Percentiles rank a stretch among this genome's conserved stretches.
These are phyloP conservation scores for Cyclotella baltica DNA, from an alignment of 108 stramenopile genomes.

Conservation along the genomic window DNA sequence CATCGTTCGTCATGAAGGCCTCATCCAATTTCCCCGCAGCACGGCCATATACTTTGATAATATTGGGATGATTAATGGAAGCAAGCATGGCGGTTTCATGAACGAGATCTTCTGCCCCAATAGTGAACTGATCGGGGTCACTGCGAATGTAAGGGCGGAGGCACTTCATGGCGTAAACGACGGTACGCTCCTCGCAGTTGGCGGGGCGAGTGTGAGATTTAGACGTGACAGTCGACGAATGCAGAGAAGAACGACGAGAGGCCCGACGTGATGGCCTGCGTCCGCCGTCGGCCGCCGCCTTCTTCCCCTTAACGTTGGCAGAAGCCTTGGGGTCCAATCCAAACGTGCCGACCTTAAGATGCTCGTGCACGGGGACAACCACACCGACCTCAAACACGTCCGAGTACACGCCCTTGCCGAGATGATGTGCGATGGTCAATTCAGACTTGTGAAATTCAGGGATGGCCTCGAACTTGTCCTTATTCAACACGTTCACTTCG, in stretches of 20 bases:
- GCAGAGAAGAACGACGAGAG: not conserved
- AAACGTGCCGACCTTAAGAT: not conserved
- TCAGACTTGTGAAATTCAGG: slow-evolving; percentile 20
- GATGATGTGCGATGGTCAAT: slow-evolving; percentile 3
- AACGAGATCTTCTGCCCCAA: slow-evolving; percentile 42
- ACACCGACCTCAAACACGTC: slow-evolving; percentile 27
- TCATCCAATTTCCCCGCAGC: slow-evolving; percentile 16
- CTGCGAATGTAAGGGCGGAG: slow-evolving; percentile 29
- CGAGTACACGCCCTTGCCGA: slow-evolving; percentile 23
- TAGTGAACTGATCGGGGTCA: slow-evolving; percentile 20
- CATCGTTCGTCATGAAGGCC: slow-evolving; percentile 22
- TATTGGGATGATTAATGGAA: slow-evolving; percentile 31
- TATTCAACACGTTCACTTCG: not conserved
- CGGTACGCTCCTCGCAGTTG: not conserved
- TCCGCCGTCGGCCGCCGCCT: too few relatives aligned
- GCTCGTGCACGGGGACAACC: not conserved
- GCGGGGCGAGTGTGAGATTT: not conserved
- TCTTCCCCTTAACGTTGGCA: too few relatives aligned
- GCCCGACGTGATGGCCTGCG: too few relatives aligned
- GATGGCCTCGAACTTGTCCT: not conserved
- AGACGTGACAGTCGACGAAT: not conserved
- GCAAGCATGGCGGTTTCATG: slow-evolving; percentile 39
- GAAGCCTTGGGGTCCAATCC: too few relatives aligned
- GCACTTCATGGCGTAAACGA: slow-evolving; percentile 33
- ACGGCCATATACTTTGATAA: slow-evolving; percentile 36